Percentiles rank a stretch among this genome's conserved stretches.
phyloP scores from a whole-genome alignment of 2,329 filamentous ascomycete genomes.

The Domatiomyces globalis region DNA sequence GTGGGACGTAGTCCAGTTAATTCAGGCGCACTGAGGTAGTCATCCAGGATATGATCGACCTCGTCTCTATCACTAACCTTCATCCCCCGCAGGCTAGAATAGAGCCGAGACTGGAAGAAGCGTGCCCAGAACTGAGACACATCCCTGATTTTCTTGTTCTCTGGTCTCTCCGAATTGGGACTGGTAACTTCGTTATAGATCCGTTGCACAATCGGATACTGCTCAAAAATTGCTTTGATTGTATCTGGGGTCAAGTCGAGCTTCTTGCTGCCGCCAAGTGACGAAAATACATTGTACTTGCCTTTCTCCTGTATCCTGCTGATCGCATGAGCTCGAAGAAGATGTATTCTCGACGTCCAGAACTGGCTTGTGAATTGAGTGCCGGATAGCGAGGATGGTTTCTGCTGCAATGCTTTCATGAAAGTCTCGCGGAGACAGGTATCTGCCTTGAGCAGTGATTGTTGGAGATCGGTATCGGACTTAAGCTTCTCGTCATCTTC shows the following conservation, averaged over 20 bases:
- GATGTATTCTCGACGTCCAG: constrained; percentile 76
- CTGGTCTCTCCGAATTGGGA: constrained; percentile 27
- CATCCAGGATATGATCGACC: constrained; percentile 21
- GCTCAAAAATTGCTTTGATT: constrained; percentile 80
- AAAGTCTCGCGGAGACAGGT: constrained; percentile 66
- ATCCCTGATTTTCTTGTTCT: constrained; percentile 31
- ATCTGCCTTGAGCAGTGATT: constrained; percentile 74
- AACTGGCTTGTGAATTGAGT: constrained; percentile 81
- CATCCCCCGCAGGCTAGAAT: constrained; percentile 84
- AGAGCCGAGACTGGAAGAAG: constrained; percentile 82
- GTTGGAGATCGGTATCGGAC: constrained; percentile 66
- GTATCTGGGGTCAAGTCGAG: constrained; percentile 83
- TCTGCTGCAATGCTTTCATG: constrained; percentile 66
- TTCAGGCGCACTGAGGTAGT: constrained; percentile 65
- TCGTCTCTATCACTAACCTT: constrained; percentile 64
- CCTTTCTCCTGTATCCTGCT: constrained; percentile 76
- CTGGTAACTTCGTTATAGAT: constrained; percentile 92
- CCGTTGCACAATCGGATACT: constrained; percentile 78
- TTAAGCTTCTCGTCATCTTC: constrained; percentile 72
- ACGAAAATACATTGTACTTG: constrained; percentile 84
- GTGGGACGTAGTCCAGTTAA: constrained; percentile 32
- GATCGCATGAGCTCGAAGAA: constrained; percentile 80
- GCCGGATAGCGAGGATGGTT: constrained; percentile 68
- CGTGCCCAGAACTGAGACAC: constrained; percentile 81
- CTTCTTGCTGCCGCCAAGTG: constrained; percentile 57